phyloP scores from a whole-genome alignment of 2,329 filamentous ascomycete genomes.

The Aspergillus sp. region DNA sequence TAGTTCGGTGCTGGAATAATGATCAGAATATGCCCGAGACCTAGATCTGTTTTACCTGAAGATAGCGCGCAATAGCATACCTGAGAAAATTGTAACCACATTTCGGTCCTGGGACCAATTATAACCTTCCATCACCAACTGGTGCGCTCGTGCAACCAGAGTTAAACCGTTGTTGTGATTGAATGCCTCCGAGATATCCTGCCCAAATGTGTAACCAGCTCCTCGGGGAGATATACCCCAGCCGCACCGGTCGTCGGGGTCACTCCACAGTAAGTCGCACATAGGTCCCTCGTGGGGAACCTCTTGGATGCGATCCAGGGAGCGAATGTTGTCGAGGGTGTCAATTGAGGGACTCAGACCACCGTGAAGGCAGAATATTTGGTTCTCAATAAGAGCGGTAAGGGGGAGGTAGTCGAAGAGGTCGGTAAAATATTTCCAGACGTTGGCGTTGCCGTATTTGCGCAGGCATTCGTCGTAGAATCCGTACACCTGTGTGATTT shows the following conservation, averaged over 20 bases:
- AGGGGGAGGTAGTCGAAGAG: slow-evolving; percentile 97
- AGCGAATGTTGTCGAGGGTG: slow-evolving; percentile 89
- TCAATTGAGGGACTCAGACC: slow-evolving; percentile 94
- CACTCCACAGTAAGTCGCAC: slow-evolving; percentile 97
- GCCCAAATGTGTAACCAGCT: slow-evolving; percentile 89
- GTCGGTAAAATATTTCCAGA: slow-evolving; percentile 99
- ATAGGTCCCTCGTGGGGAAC: slow-evolving; percentile 97
- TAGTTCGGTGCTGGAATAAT: slow-evolving; percentile 63
- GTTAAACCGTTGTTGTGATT: slow-evolving; percentile 90
- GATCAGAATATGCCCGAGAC: slow-evolving; percentile 10
- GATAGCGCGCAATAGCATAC: slow-evolving; percentile 40
- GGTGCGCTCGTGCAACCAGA: slow-evolving; percentile 86
- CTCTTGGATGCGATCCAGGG: slow-evolving; percentile 92
- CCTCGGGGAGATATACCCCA: slow-evolving; percentile 93
- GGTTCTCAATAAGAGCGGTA: slow-evolving; percentile 95
- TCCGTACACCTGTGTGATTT: slow-evolving; percentile 98
- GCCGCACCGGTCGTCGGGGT: slow-evolving; percentile 88
- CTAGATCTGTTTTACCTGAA: no score
- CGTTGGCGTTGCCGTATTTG: slow-evolving; percentile 98
- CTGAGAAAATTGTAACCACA: slow-evolving; percentile 97
- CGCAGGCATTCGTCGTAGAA: slow-evolving; percentile 99
- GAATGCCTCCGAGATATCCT: slow-evolving; percentile 91
- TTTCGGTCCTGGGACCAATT: slow-evolving; percentile 99
- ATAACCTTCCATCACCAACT: slow-evolving; percentile 98
- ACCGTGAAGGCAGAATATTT: slow-evolving; percentile 98